Evolutionary conservation across 352 stramenopile genomes (phyloP).

Genomic region (Pythium guiyangense): DNA sequence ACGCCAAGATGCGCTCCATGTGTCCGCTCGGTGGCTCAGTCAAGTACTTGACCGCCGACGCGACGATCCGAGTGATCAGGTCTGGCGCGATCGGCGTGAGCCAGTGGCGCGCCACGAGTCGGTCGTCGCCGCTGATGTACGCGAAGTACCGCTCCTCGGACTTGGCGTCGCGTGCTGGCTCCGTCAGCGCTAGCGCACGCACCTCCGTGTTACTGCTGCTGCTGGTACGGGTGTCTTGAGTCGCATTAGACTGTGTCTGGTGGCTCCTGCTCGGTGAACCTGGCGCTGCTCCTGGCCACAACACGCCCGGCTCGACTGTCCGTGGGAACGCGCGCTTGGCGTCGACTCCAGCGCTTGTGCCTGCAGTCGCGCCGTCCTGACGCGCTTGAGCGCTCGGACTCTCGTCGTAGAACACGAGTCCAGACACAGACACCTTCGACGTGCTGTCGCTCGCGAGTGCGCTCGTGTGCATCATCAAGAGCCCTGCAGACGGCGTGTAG

Average conservation of each 20-base stretch:
- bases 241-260: no score
- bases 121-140: constrained; percentile 33
- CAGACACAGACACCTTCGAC: not conserved
- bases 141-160: constrained; percentile 58
- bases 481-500: constrained; percentile 38
- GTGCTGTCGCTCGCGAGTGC: not conserved
- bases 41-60: constrained; percentile 53
- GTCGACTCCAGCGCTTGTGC: not conserved
- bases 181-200: not conserved
- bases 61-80: constrained; percentile 38
- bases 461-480: constrained; percentile 39
- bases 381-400: no score
- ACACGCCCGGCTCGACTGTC: not conserved
- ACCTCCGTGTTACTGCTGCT: not conserved
- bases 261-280: not conserved
- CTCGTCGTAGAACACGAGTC: constrained; percentile 8
- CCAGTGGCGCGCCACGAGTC: constrained; percentile 34
- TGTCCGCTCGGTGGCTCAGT: constrained; percentile 20
- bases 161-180: not conserved
- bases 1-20: constrained; percentile 38
- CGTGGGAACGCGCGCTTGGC: not conserved
- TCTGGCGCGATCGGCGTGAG: constrained; percentile 28
- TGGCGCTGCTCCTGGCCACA: not conserved
- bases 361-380: not conserved
- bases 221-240: not conserved